phyloP scores from a whole-genome alignment of 2,329 filamentous ascomycete species.

The Huntiella savannae region DNA sequence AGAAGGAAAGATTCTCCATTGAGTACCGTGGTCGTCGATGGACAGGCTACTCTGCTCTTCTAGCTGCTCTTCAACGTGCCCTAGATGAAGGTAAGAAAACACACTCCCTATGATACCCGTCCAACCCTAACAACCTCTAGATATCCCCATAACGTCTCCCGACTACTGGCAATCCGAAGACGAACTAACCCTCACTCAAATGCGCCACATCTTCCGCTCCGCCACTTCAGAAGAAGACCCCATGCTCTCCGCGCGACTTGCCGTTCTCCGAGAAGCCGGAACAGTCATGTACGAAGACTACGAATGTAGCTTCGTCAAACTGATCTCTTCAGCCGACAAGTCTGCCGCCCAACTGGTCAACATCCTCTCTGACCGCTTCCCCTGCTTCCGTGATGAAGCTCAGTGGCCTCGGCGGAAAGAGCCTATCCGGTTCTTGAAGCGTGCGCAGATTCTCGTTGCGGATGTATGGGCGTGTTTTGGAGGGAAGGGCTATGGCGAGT shows the following conservation, averaged over 20 bases:
- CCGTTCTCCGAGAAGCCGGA: slow-evolving; percentile 67
- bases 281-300: slow-evolving; percentile 66
- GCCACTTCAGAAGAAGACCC: slow-evolving; percentile 76
- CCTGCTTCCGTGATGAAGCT: slow-evolving; percentile 70
- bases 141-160: slow-evolving; percentile 72
- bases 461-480: slow-evolving; percentile 95
- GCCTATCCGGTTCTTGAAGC: slow-evolving; percentile 68
- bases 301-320: slow-evolving; percentile 50
- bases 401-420: slow-evolving; percentile 50
- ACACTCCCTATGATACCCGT: not conserved
- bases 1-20: slow-evolving; percentile 60
- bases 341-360: slow-evolving; percentile 80
- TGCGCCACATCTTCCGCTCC: slow-evolving; percentile 68
- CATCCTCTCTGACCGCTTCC: slow-evolving; percentile 60
- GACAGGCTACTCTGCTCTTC: slow-evolving; percentile 92
- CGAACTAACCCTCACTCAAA: slow-evolving; percentile 53
- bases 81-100: slow-evolving; percentile 52
- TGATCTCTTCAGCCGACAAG: slow-evolving; percentile 53
- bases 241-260: slow-evolving; percentile 56
- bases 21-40: slow-evolving; percentile 64
- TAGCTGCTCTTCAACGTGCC: slow-evolving; percentile 70
- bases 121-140: slow-evolving; percentile 23
- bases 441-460: slow-evolving; percentile 88
- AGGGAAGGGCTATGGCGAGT: slow-evolving; percentile 58
- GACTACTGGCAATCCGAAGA: slow-evolving; percentile 68